Evolutionary conservation across 2,329 filamentous ascomycete species (phyloP).

Genomic region (Pleurostoma richardsiae): DNA sequence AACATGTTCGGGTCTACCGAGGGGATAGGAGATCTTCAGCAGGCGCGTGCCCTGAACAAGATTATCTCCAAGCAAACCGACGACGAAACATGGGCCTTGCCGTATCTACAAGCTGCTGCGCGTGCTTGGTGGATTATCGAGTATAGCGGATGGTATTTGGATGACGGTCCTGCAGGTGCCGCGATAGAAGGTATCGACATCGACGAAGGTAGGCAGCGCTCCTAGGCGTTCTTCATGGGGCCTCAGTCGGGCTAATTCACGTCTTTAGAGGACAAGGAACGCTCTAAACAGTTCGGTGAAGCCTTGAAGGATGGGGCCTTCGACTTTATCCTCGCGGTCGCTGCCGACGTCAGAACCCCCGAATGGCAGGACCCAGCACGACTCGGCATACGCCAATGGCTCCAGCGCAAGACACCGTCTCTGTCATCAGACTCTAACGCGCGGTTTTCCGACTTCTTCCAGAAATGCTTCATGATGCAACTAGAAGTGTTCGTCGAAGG

Average conservation of each 20-base stretch:
- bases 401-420: slow-evolving; percentile 73
- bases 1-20: slow-evolving; percentile 75
- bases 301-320: slow-evolving; percentile 84
- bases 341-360: slow-evolving; percentile 72
- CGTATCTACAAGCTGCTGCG: slow-evolving; percentile 73
- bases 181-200: slow-evolving; percentile 59
- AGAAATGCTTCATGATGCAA: slow-evolving; percentile 68
- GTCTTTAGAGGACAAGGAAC: slow-evolving; percentile 58
- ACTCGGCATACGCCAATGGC: slow-evolving; percentile 72
- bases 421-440: slow-evolving; percentile 59
- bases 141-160: slow-evolving; percentile 85
- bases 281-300: slow-evolving; percentile 69
- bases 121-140: slow-evolving; percentile 86
- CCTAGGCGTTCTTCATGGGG: not conserved
- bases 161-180: slow-evolving; percentile 55
- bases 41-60: slow-evolving; percentile 66
- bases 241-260: slow-evolving; percentile 5
- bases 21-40: slow-evolving; percentile 58
- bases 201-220: slow-evolving; percentile 38
- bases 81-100: slow-evolving; percentile 64
- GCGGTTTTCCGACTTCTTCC: slow-evolving; percentile 68
- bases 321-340: slow-evolving; percentile 83
- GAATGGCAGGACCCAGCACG: slow-evolving; percentile 88
- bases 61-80: slow-evolving; percentile 63
- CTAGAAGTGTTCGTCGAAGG: slow-evolving; percentile 85